A percentile compares a stretch with the other conserved stretches of the same genome.
phyloP scores from a whole-genome alignment of 129 eudicot genomes.

The Logfia minima region DNA sequence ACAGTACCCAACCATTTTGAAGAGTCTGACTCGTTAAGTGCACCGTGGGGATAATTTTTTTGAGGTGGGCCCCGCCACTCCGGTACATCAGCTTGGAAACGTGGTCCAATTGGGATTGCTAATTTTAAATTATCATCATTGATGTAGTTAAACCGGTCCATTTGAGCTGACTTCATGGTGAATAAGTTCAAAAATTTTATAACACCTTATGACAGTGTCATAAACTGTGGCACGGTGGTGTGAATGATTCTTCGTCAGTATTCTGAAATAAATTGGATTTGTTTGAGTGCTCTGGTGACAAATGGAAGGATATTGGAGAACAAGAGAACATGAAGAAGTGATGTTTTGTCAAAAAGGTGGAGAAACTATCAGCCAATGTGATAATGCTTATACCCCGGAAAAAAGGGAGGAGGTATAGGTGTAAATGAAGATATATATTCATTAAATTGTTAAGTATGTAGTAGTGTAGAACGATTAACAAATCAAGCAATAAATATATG shows the following conservation, averaged over 20 bases:
- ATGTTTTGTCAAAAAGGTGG: constrained; percentile 1
- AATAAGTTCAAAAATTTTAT: constrained; percentile 4
- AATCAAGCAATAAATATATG: background rate
- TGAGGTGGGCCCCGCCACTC: constrained; percentile 42
- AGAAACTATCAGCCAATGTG: background rate
- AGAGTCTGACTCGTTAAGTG: constrained; percentile 15
- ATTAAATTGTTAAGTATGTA: background rate
- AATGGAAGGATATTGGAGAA: constrained; percentile 15
- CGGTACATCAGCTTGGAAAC: constrained; percentile 64
- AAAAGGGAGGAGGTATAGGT: background rate
- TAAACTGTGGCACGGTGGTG: constrained; percentile 3
- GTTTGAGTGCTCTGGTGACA: constrained; percentile 9
- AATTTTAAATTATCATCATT: constrained; percentile 28
- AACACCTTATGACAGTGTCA: constrained; percentile 14
- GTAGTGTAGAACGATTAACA: background rate
- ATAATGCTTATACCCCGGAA: background rate
- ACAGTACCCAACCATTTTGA: constrained; percentile 47
- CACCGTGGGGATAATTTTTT: background rate
- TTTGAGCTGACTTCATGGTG: constrained; percentile 20
- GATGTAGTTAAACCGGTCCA: constrained; percentile 44
- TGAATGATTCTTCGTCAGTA: constrained; percentile 8
- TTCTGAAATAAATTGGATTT: constrained; percentile 26
- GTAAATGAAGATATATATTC: background rate
- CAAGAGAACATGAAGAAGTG: background rate
- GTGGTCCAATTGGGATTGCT: constrained; percentile 65